Evolutionary conservation across 2,329 filamentous ascomycete genomes (phyloP).

Genomic region (Ophiosphaerella korrae): DNA sequence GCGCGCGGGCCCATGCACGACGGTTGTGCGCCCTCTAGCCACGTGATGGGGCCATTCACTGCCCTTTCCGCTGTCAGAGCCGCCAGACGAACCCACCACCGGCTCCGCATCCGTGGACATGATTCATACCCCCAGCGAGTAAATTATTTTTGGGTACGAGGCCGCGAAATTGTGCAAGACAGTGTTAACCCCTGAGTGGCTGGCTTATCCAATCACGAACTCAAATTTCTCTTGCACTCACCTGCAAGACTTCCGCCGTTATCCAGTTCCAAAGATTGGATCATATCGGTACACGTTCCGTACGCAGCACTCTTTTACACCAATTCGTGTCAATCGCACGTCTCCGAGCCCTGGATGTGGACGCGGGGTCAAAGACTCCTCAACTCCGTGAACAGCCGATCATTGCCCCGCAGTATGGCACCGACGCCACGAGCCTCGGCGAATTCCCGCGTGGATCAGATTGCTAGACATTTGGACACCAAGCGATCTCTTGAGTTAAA

Average conservation of each 20-base stretch:
- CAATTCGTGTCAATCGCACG: constrained; percentile 8
- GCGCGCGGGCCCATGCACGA: constrained; percentile 5
- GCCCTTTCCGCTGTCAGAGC: neutral
- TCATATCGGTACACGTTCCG: constrained; percentile 5
- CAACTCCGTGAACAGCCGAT: constrained; percentile 32
- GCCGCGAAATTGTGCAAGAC: neutral
- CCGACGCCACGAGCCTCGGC: constrained; percentile 48
- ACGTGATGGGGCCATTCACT: constrained; percentile 16
- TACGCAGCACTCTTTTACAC: neutral
- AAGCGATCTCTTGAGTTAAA: constrained; percentile 63
- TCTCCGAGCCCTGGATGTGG: constrained; percentile 42
- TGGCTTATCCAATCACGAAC: constrained; percentile 9
- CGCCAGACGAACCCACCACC: neutral
- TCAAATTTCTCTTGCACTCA: constrained; percentile 7
- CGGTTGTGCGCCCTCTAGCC: neutral
- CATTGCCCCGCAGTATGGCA: constrained; percentile 39
- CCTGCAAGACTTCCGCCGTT: neutral
- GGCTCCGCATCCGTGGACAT: too few relatives aligned
- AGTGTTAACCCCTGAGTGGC: constrained; percentile 1
- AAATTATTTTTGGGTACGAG: neutral
- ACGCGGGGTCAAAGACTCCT: constrained; percentile 24
- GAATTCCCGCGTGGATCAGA: constrained; percentile 61
- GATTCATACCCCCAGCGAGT: constrained; percentile 1
- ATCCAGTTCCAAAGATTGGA: constrained; percentile 1
- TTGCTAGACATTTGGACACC: constrained; percentile 65